Evolutionary conservation across 1,284 basidiomycete genomes (phyloP).

Genomic region (Apiotrichum siamense): DNA sequence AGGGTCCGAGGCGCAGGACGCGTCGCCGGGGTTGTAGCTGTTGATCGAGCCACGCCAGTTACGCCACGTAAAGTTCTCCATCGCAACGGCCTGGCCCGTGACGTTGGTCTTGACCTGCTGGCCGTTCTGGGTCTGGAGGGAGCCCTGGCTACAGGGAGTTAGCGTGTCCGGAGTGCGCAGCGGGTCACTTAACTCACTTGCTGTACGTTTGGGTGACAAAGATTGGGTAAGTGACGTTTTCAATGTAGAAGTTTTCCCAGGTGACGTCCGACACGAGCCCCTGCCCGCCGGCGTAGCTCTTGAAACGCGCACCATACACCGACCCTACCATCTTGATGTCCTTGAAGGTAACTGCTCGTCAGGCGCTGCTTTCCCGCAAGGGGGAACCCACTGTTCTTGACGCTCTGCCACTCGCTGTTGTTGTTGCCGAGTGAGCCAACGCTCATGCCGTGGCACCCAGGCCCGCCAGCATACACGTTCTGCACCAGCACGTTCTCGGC

Average conservation of each 20-base stretch:
- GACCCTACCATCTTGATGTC: slow-evolving; percentile 38
- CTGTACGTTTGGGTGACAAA: slow-evolving; percentile 52
- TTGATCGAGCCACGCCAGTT: slow-evolving; percentile 50
- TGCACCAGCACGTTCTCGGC: slow-evolving; percentile 50
- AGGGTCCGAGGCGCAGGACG: slow-evolving; percentile 39
- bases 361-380: neutral
- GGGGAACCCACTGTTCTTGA: slow-evolving; percentile 12
- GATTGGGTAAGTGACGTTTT: slow-evolving; percentile 44
- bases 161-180: too few species aligned
- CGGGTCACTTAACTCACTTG: slow-evolving; percentile 9
- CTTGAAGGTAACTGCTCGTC: slow-evolving; percentile 14
- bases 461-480: slow-evolving; percentile 50
- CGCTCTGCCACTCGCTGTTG: slow-evolving; percentile 36
- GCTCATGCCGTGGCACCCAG: slow-evolving; percentile 52
- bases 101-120: neutral
- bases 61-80: slow-evolving; percentile 25
- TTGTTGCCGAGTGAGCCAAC: slow-evolving; percentile 51
- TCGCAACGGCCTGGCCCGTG: slow-evolving; percentile 19
- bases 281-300: slow-evolving; percentile 52
- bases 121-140: slow-evolving; percentile 22
- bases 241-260: slow-evolving; percentile 51
- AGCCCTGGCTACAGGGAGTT: slow-evolving; percentile 28
- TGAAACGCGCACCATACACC: slow-evolving; percentile 51
- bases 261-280: slow-evolving; percentile 50
- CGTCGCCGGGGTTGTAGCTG: slow-evolving; percentile 44